A percentile compares a stretch with the other conserved stretches of the same genome.
phyloP scores from a whole-genome alignment of 2,329 filamentous ascomycete species.

The Neonectria hederae region DNA sequence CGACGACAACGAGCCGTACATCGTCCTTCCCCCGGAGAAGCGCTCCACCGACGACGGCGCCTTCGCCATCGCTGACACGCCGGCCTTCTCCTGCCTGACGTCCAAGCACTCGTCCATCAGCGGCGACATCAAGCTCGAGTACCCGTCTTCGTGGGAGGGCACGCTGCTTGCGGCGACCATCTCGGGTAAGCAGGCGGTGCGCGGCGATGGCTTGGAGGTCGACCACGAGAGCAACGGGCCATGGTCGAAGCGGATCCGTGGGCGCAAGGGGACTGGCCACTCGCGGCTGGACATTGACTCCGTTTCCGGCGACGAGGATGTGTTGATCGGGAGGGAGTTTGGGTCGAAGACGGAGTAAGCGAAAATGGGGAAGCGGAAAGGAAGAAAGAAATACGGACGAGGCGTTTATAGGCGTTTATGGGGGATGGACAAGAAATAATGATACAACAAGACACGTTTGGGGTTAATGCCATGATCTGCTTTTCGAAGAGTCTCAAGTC shows the following conservation, averaged over 20 bases:
- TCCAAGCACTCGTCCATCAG: conserved; percentile 57
- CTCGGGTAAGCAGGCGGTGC: conserved; percentile 51
- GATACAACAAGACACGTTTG: neutral
- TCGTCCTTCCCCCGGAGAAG: conserved; percentile 24
- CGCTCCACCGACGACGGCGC: neutral
- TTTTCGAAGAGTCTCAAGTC: neutral
- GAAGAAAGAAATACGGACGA: conserved; percentile 14
- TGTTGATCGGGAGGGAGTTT: conserved; percentile 39
- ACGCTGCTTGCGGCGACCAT: conserved; percentile 51
- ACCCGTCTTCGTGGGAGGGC: conserved; percentile 62
- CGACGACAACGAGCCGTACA: conserved; percentile 33
- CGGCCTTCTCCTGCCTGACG: conserved; percentile 48
- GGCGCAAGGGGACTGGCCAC: conserved; percentile 53
- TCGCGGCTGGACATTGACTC: conserved; percentile 47
- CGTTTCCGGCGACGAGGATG: conserved; percentile 44
- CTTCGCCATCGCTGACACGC: conserved; percentile 7
- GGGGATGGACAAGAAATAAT: neutral
- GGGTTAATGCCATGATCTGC: neutral
- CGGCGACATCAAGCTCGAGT: conserved; percentile 54
- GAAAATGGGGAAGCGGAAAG: neutral
- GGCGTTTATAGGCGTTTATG: neutral
- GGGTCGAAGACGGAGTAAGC: neutral
- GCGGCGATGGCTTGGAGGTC: conserved; percentile 56
- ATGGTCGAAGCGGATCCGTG: conserved; percentile 46
- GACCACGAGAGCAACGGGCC: conserved; percentile 45